Base-by-base conservation (phyloP, 2,329 filamentous ascomycete species). In the Phialophora expanda region DNA sequence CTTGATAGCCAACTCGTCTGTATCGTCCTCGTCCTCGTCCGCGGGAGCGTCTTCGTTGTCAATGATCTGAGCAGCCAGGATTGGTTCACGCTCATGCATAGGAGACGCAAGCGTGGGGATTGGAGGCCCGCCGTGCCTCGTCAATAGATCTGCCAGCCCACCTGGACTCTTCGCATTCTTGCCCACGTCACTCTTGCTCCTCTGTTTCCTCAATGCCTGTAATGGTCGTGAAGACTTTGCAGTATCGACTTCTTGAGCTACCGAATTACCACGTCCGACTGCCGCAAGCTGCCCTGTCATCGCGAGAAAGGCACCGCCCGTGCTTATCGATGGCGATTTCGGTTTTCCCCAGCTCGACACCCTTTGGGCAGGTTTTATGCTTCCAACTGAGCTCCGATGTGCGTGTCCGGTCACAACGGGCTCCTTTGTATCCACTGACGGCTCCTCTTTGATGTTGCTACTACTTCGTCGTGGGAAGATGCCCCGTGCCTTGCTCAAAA, bases 181-280 rank as follows among this genome's bases (percentile, higher is more conserved):
- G 20, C 81, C 73, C 6, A 87, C 75, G 65, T 89, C 87, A 73
- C 86, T 88, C 72, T 81, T 82, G 74, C 85, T 88, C 70, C 86
- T 79, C 48, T 75, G 81, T 60, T 70, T 74, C 14, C 81, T 71
- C 22, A 68, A 51, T 41, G 66, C 32, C n/a, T 66, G 65, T 14
- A 64, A 34, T 12, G 64, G 38, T 73, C 74, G 32, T 72, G 67
- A 57, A 17, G 56, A 41, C 34, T 67, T 70, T 61, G 66, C 76
- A 34, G 77, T 75, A 2, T 75, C 81, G 17, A 82, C 76, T 11
- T 83, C 78, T 8, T 83, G 81, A 71, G 85, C 85, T 65, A 90
- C 81, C 5, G 89, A 90, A 41, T 86, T 85, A 67, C 83, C 87
- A 50, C 77, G 76, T 30, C 79, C 80, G 62, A 82, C 75, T 11